These are phyloP conservation scores for Neofusicoccum parvum DNA, from an alignment of 2,329 filamentous ascomycete species.

Conservation along the genomic window DNA sequence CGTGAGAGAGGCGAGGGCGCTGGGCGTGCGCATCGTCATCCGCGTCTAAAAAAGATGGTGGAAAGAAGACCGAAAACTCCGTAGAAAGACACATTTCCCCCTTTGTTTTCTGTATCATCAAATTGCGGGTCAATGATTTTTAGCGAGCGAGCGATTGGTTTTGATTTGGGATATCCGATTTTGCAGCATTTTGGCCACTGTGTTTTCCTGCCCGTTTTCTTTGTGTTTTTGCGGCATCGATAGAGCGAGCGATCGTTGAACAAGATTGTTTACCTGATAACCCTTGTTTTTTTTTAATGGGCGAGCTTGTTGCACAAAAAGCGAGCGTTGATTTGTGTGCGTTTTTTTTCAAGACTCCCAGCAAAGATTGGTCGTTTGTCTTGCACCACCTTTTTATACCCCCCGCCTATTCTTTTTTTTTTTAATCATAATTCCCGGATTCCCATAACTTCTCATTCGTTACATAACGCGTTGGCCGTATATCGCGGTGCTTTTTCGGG, in stretches of 20 bases:
- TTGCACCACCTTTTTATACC: neutral
- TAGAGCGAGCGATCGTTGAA: conserved; percentile 11
- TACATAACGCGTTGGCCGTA: too few species aligned
- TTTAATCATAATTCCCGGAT: neutral
- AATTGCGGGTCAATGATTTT: conserved; percentile 16
- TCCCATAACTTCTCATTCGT: neutral
- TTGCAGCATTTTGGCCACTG: neutral
- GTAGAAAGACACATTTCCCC: neutral
- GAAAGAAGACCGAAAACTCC: neutral
- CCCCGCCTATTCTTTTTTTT: neutral
- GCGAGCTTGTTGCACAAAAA: neutral
- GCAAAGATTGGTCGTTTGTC: neutral
- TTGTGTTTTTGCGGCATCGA: neutral
- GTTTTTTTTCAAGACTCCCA: neutral
- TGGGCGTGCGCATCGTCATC: conserved; percentile 69
- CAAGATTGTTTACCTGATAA: conserved; percentile 9
- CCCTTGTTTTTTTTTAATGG: neutral
- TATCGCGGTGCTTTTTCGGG: too few species aligned
- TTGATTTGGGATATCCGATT: conserved; percentile 14
- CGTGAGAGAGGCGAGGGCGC: conserved; percentile 71
- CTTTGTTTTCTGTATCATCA: neutral
- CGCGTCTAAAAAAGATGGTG: conserved; percentile 29
- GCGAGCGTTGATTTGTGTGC: neutral
- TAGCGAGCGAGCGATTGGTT: neutral
- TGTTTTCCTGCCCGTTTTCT: neutral